Evolutionary conservation across 176 grass and related monocot genomes (phyloP).

Genomic region (Oryza rufipogon): DNA sequence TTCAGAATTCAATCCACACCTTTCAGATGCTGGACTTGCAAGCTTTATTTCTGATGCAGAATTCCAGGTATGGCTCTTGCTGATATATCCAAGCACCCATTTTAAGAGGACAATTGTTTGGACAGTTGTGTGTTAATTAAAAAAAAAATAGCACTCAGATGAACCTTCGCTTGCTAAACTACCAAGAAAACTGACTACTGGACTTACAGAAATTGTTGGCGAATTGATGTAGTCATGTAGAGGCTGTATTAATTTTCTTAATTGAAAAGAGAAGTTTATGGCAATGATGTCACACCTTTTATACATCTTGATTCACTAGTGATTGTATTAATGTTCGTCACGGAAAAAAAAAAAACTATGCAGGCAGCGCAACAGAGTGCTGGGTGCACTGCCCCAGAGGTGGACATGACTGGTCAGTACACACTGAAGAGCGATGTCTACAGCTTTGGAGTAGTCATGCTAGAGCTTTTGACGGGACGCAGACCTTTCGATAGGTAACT

Average conservation of each 20-base stretch:
- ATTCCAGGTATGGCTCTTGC: conserved; percentile 66
- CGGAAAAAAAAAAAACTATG: conserved; percentile 30
- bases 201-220: background rate
- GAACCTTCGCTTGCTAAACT: conserved; percentile 14
- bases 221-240: no score
- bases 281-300: conserved; percentile 3
- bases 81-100: conserved; percentile 15
- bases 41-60: conserved; percentile 70
- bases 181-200: conserved; percentile 11
- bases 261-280: background rate
- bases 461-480: conserved; percentile 91
- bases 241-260: no score
- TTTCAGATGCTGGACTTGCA: conserved; percentile 82
- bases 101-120: conserved; percentile 11
- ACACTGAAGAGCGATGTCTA: conserved; percentile 96
- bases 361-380: conserved; percentile 78
- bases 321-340: background rate
- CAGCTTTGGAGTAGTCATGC: conserved; percentile 93
- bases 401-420: conserved; percentile 83
- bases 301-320: conserved; percentile 16
- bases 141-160: background rate
- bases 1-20: conserved; percentile 75
- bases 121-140: conserved; percentile 27
- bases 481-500: conserved; percentile 81
- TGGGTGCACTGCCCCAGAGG: conserved; percentile 76